Evolutionary conservation across 495 filamentous ascomycete genomes (phyloP).

Genomic region (Aspergillus leporis): DNA sequence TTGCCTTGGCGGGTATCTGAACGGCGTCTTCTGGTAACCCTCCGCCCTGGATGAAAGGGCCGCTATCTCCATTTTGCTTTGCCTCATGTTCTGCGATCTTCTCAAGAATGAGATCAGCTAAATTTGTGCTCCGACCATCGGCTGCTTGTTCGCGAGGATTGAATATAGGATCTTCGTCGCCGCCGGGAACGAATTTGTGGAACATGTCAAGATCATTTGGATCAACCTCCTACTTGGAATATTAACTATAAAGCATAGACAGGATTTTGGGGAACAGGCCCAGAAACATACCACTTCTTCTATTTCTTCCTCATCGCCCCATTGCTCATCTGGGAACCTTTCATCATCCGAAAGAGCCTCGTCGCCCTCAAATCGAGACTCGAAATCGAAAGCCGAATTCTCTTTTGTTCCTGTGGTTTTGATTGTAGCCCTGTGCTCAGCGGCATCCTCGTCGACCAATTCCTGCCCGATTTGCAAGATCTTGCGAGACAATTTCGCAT

Average conservation of each 20-base stretch:
- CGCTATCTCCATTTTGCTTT: constrained; percentile 46
- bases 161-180: constrained; percentile 52
- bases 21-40: constrained; percentile 72
- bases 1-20: constrained; percentile 83
- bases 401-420: constrained; percentile 29
- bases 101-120: constrained; percentile 87
- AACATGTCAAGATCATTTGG: constrained; percentile 89
- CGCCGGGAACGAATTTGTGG: constrained; percentile 76
- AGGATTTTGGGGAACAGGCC: not conserved
- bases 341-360: constrained; percentile 57
- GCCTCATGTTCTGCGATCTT: constrained; percentile 95
- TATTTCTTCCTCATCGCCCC: constrained; percentile 67
- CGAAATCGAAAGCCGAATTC: constrained; percentile 67
- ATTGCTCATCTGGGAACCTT: constrained; percentile 55
- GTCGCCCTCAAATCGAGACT: constrained; percentile 55
- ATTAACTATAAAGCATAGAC: constrained; percentile 4
- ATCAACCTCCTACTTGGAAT: constrained; percentile 66
- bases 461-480: constrained; percentile 86
- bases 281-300: constrained; percentile 62
- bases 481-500: constrained; percentile 81
- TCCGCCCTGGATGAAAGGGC: constrained; percentile 46
- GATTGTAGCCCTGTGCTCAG: constrained; percentile 42
- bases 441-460: constrained; percentile 72
- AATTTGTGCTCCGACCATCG: constrained; percentile 64
- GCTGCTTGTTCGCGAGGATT: constrained; percentile 45